Conservation (phyloP, 176 grass and related monocot species). For the Ensete ventricosum region DNA sequence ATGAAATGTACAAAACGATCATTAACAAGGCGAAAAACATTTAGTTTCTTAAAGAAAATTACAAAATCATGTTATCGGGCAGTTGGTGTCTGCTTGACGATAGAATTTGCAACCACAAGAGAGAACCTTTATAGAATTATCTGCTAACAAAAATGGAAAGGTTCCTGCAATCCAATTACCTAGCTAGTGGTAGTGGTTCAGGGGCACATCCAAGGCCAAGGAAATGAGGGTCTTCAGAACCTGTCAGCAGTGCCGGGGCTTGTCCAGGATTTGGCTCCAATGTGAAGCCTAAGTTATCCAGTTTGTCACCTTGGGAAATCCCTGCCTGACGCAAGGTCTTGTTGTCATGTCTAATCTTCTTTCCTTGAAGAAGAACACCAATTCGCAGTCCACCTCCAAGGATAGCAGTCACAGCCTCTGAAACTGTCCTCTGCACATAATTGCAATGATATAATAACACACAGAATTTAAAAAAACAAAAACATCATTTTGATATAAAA, state of each 20-base stretch:
- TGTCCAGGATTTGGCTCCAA: constrained; percentile 59
- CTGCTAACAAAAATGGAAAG: too few relatives aligned
- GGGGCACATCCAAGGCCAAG: constrained; percentile 45
- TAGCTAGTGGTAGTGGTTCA: constrained; percentile 69
- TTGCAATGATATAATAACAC: background rate
- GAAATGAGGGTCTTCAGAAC: constrained; percentile 39
- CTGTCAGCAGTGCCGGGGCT: constrained; percentile 26
- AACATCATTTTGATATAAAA: background rate
- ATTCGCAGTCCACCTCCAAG: constrained; percentile 68
- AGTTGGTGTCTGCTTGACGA: background rate
- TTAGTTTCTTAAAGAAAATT: background rate
- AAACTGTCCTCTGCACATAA: constrained; percentile 64
- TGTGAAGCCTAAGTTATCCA: constrained; percentile 62
- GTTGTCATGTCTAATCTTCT: constrained; percentile 82
- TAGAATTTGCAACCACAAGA: background rate
- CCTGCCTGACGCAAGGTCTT: constrained; percentile 67
- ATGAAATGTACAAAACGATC: background rate
- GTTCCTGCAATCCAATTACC: constrained; percentile 29
- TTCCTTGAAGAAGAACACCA: constrained; percentile 74
- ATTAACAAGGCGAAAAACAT: too few relatives aligned
- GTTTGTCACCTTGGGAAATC: constrained; percentile 47
- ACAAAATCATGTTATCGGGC: background rate
- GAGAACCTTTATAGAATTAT: constrained; percentile 7
- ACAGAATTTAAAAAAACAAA: background rate
- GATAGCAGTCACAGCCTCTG: constrained; percentile 79